A percentile compares a stretch with the other conserved stretches of the same genome.
phyloP scores from a whole-genome alignment of 2,329 filamentous ascomycete species.

The Exophiala xenobiotica region DNA sequence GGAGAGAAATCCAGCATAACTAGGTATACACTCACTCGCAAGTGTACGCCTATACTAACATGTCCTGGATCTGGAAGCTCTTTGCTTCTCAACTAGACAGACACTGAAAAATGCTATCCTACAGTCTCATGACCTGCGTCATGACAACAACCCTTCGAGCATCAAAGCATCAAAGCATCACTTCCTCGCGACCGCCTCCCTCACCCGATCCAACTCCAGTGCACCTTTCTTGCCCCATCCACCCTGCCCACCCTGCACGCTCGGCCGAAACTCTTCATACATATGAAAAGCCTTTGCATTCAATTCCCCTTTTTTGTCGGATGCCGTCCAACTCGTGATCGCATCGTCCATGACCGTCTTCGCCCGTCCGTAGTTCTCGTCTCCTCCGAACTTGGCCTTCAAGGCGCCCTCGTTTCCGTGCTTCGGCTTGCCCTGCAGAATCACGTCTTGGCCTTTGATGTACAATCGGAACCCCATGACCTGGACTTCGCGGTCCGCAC shows the following conservation, averaged over 20 bases:
- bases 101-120: no score
- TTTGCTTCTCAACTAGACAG: no score
- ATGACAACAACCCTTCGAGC: no score
- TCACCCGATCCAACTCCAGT: constrained; percentile 64
- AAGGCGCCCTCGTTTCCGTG: constrained; percentile 18
- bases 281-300: constrained; percentile 76
- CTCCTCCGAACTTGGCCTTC: constrained; percentile 18
- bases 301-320: constrained; percentile 55
- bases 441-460: constrained; percentile 17
- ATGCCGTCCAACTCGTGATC: constrained; percentile 7
- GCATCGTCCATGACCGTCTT: constrained; percentile 24
- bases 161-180: no score
- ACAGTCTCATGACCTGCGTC: no score
- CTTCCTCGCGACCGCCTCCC: constrained; percentile 12
- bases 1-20: no score
- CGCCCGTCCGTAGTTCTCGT: constrained; percentile 1
- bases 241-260: constrained; percentile 69
- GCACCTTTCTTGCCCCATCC: constrained; percentile 84
- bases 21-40: no score
- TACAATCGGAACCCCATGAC: constrained; percentile 26
- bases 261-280: constrained; percentile 76
- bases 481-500: constrained; percentile 16
- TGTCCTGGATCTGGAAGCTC: no score
- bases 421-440: constrained; percentile 23
- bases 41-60: no score